A percentile compares a stretch with the other conserved stretches of the same genome.
Conservation (phyloP, 768 basidiomycete genomes). For the Daedaleopsis nitida region DNA sequence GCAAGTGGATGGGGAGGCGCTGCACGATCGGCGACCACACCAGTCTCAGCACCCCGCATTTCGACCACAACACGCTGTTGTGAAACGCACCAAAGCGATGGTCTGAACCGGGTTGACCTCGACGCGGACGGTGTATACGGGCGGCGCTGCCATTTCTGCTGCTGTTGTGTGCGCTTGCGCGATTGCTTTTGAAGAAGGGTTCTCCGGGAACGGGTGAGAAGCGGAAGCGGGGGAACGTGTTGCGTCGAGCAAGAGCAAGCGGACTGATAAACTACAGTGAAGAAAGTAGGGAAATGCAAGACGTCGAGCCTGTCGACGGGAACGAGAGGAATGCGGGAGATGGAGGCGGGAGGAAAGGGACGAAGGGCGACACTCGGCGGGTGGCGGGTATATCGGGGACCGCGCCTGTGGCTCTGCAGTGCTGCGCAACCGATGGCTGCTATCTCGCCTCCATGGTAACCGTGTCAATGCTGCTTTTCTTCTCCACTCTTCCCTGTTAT, state of each 20-base stretch:
- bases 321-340: slow-evolving; percentile 1
- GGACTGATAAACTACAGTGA: slow-evolving; percentile 21
- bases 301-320: slow-evolving; percentile 33
- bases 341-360: slow-evolving; percentile 8
- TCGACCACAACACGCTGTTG: not conserved
- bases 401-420: slow-evolving; percentile 15
- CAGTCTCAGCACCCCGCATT: no score
- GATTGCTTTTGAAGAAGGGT: slow-evolving; percentile 1
- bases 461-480: not conserved
- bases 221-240: not conserved
- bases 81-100: slow-evolving; percentile 14
- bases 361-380: slow-evolving; percentile 10
- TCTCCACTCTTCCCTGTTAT: slow-evolving; percentile 6
- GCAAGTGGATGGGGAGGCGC: slow-evolving; percentile 21
- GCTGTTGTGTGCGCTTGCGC: slow-evolving; percentile 1
- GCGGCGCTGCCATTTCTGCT: slow-evolving; percentile 15
- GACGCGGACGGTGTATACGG: slow-evolving; percentile 4
- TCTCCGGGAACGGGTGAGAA: slow-evolving; percentile 15
- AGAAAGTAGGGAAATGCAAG: slow-evolving; percentile 13
- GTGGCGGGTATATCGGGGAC: slow-evolving; percentile 8
- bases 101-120: slow-evolving; percentile 11
- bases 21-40: not conserved
- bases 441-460: slow-evolving; percentile 19
- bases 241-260: slow-evolving; percentile 16
- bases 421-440: not conserved